A percentile compares a stretch with the other conserved stretches of the same genome.
Conservation (phyloP, 768 basidiomycete genomes). For the Leucosporidium yakuticum region DNA sequence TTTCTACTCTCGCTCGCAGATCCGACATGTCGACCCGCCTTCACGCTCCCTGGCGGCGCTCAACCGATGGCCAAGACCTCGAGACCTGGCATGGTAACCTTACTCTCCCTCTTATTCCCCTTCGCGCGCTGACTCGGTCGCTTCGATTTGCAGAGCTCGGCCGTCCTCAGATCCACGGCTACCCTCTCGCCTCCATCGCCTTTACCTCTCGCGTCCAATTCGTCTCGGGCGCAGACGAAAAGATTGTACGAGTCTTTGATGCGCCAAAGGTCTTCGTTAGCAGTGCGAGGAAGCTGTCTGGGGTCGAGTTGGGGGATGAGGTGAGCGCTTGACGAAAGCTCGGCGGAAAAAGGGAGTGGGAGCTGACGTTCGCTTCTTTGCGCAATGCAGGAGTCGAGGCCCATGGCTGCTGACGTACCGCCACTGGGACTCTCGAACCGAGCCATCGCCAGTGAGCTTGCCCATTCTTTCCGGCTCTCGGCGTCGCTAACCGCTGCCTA, state of each 20-base stretch:
- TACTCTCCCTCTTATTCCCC: neutral
- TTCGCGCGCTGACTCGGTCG: neutral
- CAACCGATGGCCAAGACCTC: neutral
- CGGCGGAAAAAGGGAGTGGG: neutral
- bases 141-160: conserved; percentile 57
- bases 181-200: conserved; percentile 73
- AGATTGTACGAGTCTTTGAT: conserved; percentile 87
- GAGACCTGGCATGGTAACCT: conserved; percentile 56
- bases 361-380: neutral
- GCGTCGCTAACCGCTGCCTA: neutral
- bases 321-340: conserved; percentile 43
- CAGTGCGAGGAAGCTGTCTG: conserved; percentile 51
- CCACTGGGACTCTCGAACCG: conserved; percentile 93
- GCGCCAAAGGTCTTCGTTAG: conserved; percentile 76
- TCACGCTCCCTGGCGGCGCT: conserved; percentile 56
- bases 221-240: conserved; percentile 90
- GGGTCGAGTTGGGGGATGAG: conserved; percentile 51
- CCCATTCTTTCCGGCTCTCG: too few species aligned
- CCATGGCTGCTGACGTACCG: conserved; percentile 79
- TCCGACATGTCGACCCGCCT: conserved; percentile 88
- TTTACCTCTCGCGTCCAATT: conserved; percentile 72
- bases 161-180: conserved; percentile 94
- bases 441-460: conserved; percentile 51
- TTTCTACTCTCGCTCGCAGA: conserved; percentile 47
- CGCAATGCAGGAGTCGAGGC: conserved; percentile 53